phyloP scores from a whole-genome alignment of 1,284 basidiomycete genomes.

The Pseudozyma tsukubaensis region DNA sequence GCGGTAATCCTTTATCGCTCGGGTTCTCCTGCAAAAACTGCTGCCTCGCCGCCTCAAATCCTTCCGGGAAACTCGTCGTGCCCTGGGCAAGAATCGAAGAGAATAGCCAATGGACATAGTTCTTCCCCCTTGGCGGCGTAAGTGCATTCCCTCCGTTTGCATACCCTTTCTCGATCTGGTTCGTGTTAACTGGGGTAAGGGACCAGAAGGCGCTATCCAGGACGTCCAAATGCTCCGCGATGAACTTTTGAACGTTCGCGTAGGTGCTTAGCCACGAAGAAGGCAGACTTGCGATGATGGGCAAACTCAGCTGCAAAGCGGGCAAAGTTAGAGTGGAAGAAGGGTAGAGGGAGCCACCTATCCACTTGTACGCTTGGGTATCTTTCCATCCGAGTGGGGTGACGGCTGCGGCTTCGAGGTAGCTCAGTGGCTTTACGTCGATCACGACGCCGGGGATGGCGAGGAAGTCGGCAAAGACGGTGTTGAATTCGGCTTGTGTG shows the following conservation, averaged over 20 bases:
- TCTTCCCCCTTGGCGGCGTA: conserved; percentile 18
- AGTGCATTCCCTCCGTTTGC: conserved; percentile 40
- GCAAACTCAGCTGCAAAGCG: not conserved
- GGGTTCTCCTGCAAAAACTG: conserved; percentile 19
- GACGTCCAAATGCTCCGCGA: conserved; percentile 7
- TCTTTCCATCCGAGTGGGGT: conserved; percentile 25
- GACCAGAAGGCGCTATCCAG: conserved; percentile 24
- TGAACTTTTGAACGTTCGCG: conserved; percentile 10
- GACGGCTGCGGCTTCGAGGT: conserved; percentile 13
- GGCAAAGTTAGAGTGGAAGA: not conserved
- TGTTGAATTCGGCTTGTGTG: conserved; percentile 10
- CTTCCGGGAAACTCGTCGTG: conserved; percentile 14
- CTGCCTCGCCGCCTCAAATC: conserved; percentile 14
- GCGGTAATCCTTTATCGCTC: conserved; percentile 21
- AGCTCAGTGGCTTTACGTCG: conserved; percentile 22
- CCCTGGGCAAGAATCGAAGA: conserved; percentile 5
- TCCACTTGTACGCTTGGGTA: conserved; percentile 38
- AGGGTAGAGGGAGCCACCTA: conserved; percentile 33
- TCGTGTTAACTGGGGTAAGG: conserved; percentile 35
- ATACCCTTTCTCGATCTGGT: conserved; percentile 31
- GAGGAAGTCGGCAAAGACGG: conserved; percentile 16
- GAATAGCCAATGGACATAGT: conserved; percentile 28
- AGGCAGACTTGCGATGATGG: not conserved
- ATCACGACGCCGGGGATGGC: conserved; percentile 16
- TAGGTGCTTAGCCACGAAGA: conserved; percentile 12